Evolutionary conservation across 139 green algal genomes (phyloP).

Genomic region (Protoeuglena noctilucae): DNA sequence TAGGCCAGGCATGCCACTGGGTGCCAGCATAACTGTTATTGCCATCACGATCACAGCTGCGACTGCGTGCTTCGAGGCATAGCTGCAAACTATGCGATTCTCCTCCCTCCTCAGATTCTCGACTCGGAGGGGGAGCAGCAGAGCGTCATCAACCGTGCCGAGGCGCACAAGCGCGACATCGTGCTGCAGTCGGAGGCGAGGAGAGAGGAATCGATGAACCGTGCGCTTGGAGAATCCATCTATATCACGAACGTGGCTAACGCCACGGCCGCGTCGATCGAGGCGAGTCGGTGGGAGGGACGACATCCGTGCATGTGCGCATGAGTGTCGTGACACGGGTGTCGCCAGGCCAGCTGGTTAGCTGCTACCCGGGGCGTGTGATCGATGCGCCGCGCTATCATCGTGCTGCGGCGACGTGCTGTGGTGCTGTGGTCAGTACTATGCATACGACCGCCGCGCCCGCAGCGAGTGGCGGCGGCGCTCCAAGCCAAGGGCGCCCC

Average conservation of each 20-base stretch:
- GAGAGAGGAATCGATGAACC: constrained; percentile 66
- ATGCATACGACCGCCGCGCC: no score
- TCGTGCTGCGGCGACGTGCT: no score
- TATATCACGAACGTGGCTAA: constrained; percentile 44
- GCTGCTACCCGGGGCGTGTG: no score
- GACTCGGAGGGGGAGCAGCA: constrained; percentile 69
- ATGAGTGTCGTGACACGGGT: no score
- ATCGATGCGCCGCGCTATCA: no score
- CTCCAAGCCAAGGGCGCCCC: constrained; percentile 32
- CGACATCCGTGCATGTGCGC: no score
- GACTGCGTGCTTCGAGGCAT: no score
- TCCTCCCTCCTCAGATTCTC: constrained; percentile 23
- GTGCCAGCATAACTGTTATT: not conserved
- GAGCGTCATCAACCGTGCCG: constrained; percentile 84
- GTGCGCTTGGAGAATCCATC: constrained; percentile 46
- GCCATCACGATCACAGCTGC: not conserved
- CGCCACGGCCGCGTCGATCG: constrained; percentile 46
- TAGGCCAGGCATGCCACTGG: no score
- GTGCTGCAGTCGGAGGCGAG: constrained; percentile 76
- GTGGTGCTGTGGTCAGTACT: no score
- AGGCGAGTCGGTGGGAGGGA: no score
- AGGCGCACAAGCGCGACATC: constrained; percentile 59
- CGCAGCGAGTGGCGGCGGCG: constrained; percentile 37
- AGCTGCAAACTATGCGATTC: not conserved
- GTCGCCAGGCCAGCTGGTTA: no score